phyloP scores from a whole-genome alignment of 2,329 filamentous ascomycete species.

The Sporothrix luriei region DNA sequence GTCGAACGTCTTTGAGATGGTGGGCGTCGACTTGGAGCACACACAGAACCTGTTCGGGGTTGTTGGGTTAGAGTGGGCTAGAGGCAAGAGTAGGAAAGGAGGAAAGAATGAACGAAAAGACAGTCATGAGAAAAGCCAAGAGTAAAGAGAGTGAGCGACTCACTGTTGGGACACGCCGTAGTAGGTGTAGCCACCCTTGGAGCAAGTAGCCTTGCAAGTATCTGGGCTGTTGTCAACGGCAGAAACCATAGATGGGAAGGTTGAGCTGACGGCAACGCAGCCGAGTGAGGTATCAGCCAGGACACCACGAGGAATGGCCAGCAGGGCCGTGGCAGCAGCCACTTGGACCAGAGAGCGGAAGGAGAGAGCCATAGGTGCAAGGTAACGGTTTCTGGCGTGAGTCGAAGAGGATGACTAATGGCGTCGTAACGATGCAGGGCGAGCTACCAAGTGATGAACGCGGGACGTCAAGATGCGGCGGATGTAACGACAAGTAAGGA shows the following conservation, averaged over 20 bases:
- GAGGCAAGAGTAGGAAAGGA: neutral
- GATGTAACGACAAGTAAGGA: neutral
- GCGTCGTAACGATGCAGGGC: neutral
- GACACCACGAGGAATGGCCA: slow-evolving; percentile 26
- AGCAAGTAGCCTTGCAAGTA: slow-evolving; percentile 31
- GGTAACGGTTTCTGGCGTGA: neutral
- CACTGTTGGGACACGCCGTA: slow-evolving; percentile 34
- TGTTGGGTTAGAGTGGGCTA: slow-evolving; percentile 18
- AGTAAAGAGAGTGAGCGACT: neutral
- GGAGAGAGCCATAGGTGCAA: slow-evolving; percentile 29
- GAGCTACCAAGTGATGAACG: slow-evolving; percentile 19
- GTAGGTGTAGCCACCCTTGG: slow-evolving; percentile 32
- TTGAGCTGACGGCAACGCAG: slow-evolving; percentile 36
- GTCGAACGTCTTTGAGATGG: slow-evolving; percentile 34
- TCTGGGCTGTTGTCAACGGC: slow-evolving; percentile 32
- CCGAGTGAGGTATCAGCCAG: slow-evolving; percentile 32
- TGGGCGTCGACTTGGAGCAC: slow-evolving; percentile 30
- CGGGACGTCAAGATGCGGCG: neutral
- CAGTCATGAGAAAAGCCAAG: neutral
- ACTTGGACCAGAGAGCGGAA: slow-evolving; percentile 28
- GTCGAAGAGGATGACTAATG: neutral
- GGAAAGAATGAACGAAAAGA: neutral
- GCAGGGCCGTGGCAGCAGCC: slow-evolving; percentile 26
- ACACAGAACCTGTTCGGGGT: slow-evolving; percentile 33
- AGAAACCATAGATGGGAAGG: slow-evolving; percentile 29